Conservation (phyloP, 495 filamentous ascomycete genomes). For the Lepidopterella palustris region DNA sequence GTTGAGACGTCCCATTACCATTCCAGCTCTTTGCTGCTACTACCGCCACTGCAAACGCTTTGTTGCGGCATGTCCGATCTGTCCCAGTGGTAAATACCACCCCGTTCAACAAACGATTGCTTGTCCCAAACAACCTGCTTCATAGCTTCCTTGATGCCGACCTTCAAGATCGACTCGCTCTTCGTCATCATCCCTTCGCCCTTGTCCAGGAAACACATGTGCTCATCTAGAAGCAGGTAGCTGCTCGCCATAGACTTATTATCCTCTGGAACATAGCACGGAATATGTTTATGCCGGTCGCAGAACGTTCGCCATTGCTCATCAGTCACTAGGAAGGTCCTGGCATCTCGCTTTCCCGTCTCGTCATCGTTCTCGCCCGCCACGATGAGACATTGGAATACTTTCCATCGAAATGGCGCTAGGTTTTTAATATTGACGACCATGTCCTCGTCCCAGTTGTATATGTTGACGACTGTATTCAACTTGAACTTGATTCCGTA, state of each 20-base stretch:
- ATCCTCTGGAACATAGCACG: conserved; percentile 44
- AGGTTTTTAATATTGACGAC: conserved; percentile 38
- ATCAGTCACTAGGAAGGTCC: conserved; percentile 45
- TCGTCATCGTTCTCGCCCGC: conserved; percentile 49
- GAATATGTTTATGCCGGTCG: conserved; percentile 40
- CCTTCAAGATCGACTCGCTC: conserved; percentile 43
- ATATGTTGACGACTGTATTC: conserved; percentile 50
- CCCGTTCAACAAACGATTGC: conserved; percentile 42
- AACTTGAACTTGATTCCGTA: conserved; percentile 52
- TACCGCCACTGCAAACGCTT: too few species aligned
- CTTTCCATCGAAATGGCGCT: conserved; percentile 51
- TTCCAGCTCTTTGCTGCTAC: too few species aligned
- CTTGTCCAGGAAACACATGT: conserved; percentile 48
- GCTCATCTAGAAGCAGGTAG: conserved; percentile 49
- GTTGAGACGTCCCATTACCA: too few species aligned
- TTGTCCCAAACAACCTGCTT: conserved; percentile 46
- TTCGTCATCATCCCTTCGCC: conserved; percentile 32
- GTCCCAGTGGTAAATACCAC: conserved; percentile 54
- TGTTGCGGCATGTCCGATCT: too few species aligned
- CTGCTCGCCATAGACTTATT: conserved; percentile 43
- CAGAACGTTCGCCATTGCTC: conserved; percentile 46
- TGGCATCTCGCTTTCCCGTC: conserved; percentile 41
- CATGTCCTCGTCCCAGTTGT: conserved; percentile 53
- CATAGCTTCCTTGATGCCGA: conserved; percentile 47
- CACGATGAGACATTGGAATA: conserved; percentile 52